phyloP scores from a whole-genome alignment of 164 flowering plant species.

The Vitis vinifera region DNA sequence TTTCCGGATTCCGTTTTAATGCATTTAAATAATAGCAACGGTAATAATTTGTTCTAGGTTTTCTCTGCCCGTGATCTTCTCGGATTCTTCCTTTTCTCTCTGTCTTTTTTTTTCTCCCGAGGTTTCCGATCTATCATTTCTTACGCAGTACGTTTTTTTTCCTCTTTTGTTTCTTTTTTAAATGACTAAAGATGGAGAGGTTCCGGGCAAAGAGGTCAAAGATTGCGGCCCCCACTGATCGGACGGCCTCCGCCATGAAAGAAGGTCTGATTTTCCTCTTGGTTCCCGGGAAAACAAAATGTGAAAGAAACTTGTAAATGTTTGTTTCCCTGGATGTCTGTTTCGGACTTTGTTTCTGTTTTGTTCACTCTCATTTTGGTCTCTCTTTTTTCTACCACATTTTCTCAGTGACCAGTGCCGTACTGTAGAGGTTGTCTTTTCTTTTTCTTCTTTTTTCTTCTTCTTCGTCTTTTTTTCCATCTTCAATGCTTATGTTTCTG shows the following conservation, averaged over 20 bases:
- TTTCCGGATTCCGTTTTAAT: not conserved
- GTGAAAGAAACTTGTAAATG: no score
- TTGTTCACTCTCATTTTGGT: no score
- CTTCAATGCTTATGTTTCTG: no score
- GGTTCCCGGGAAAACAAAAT: not conserved
- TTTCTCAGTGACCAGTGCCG: conserved; percentile 4
- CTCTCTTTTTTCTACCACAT: not conserved
- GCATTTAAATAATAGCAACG: not conserved
- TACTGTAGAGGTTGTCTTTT: not conserved
- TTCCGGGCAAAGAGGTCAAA: conserved; percentile 24
- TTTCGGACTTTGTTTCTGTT: no score
- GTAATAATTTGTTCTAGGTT: not conserved
- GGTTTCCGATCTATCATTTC: conserved; percentile 22
- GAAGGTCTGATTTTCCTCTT: conserved; percentile 18
- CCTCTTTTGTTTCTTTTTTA: not conserved
- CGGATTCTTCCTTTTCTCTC: conserved; percentile 11
- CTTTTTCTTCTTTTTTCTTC: not conserved
- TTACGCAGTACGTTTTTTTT: conserved; percentile 1
- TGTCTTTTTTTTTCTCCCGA: conserved; percentile 7
- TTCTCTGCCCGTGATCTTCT: conserved; percentile 12
- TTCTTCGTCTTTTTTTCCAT: not conserved
- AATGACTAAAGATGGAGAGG: conserved; percentile 29
- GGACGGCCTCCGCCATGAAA: conserved; percentile 6
- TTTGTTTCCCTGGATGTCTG: no score
- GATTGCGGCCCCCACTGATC: conserved; percentile 11